Base-by-base conservation (phyloP, 2,329 filamentous ascomycete genomes). In the Fusarium piperis region DNA sequence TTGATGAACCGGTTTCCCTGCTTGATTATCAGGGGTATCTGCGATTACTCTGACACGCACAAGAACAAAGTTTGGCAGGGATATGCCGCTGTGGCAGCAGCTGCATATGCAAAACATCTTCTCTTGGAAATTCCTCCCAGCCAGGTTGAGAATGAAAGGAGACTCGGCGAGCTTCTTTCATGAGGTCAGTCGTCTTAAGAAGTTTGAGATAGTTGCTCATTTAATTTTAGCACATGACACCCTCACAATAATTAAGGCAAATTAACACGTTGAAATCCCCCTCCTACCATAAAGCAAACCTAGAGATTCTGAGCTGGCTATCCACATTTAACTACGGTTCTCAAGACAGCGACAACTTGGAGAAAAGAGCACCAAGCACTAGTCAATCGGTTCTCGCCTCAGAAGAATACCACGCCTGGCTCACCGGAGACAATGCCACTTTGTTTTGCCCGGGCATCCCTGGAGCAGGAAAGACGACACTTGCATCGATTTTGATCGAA, bases 41-140 rank as follows among this genome's bases (percentile, higher is more conserved):
- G 78, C 32, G 79, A 83, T 58, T 83, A 83, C 46, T 77, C 80
- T 6, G 82, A 84, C 63, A 77, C 74, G 0, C 80, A 83, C 59
- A 83, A 83, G 65, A 78, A 78, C 26, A 77, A 83, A 11, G 28
- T n/a, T 2, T 83, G 81, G 81, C 79, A 82, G 33, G 28, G 46
- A 1, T 82, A 80, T 68, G 81, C 81, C 0, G 79, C 82, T 1
- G 70, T 72, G 3, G 73, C 74, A 1, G 81, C 81, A 1, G 80
- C 81, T 1, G 78, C 77, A 8, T 77, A 72, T 44, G 74, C 76
- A 11, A 59, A 32, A 16, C 30, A 57, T 28, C 38, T 57, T 33
- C n/a, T 61, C n/a, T 11, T n/a, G 8, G 15, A 12, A 13, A n/a
- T 58, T 13, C 28, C 28, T 6, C 36, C 53, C 6, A 36, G 35